phyloP scores from a whole-genome alignment of 352 stramenopile genomes.

The Pythium rishiriense region DNA sequence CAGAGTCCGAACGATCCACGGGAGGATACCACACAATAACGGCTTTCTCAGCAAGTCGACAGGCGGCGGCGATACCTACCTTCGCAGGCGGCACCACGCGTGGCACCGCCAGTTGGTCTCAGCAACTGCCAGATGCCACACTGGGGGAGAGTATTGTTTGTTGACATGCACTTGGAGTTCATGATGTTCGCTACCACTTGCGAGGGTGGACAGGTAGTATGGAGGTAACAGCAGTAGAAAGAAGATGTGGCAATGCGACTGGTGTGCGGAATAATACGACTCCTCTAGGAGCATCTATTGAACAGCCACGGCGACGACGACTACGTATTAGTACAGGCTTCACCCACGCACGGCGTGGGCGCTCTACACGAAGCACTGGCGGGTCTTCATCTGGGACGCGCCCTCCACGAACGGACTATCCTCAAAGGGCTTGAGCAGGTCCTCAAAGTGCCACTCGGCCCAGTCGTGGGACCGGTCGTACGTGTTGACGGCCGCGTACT shows the following conservation, averaged over 20 bases:
- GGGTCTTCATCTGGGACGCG: constrained; percentile 15
- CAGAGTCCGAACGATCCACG: too few relatives aligned
- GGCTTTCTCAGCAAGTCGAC: too few relatives aligned
- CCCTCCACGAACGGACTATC: constrained; percentile 13
- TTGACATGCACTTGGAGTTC: too few relatives aligned
- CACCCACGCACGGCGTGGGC: not conserved
- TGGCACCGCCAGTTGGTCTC: too few relatives aligned
- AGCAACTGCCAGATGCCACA: too few relatives aligned
- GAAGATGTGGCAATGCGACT: not conserved
- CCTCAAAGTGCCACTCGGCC: constrained; percentile 19
- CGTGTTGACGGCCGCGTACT: not conserved
- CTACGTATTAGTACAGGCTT: constrained; percentile 2
- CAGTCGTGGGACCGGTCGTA: constrained; percentile 16
- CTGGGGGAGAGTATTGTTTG: too few relatives aligned
- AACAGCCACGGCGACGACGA: not conserved
- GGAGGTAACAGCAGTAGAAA: not conserved
- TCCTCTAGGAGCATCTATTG: constrained; percentile 12
- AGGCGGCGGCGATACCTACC: too few relatives aligned
- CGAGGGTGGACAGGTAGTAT: too few relatives aligned
- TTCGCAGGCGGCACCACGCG: too few relatives aligned
- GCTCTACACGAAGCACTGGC: constrained; percentile 7
- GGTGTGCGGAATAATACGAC: not conserved
- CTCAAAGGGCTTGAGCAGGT: constrained; percentile 18
- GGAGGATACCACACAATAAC: too few relatives aligned
- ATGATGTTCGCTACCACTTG: too few relatives aligned